Conservation (phyloP, 441 rosid genomes). For the Capsella rubella region DNA sequence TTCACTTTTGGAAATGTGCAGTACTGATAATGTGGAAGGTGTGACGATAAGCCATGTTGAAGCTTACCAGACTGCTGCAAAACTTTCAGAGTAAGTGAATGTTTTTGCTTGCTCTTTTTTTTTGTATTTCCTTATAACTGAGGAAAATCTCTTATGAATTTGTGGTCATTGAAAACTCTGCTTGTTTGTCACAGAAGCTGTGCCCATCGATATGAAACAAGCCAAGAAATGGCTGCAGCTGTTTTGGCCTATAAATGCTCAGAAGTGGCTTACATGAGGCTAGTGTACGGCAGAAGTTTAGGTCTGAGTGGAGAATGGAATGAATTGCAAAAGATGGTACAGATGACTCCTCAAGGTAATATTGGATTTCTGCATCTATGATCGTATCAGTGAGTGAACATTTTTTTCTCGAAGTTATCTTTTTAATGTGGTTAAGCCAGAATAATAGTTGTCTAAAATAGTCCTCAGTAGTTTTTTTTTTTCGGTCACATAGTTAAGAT, state of each 20-base stretch:
- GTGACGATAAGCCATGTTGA: slow-evolving; percentile 64
- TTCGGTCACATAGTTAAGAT: background rate
- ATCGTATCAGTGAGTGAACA: slow-evolving; percentile 17
- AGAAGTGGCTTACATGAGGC: slow-evolving; percentile 85
- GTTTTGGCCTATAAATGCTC: slow-evolving; percentile 91
- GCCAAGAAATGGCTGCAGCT: slow-evolving; percentile 79
- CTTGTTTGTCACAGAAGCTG: slow-evolving; percentile 60
- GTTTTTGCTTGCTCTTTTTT: slow-evolving; percentile 29
- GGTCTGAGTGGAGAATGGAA: slow-evolving; percentile 56
- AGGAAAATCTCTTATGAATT: slow-evolving; percentile 14
- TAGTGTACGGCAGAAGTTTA: slow-evolving; percentile 57
- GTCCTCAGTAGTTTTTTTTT: slow-evolving; percentile 9
- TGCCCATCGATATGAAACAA: slow-evolving; percentile 74
- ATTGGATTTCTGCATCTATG: slow-evolving; percentile 22
- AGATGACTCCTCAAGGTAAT: slow-evolving; percentile 26
- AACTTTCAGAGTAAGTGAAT: slow-evolving; percentile 75
- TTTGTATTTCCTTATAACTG: slow-evolving; percentile 1
- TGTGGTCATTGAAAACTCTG: slow-evolving; percentile 26
- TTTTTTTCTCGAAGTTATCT: slow-evolving; percentile 15
- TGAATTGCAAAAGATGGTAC: slow-evolving; percentile 56
- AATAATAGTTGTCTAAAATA: slow-evolving; percentile 17
- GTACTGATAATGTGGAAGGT: slow-evolving; percentile 51
- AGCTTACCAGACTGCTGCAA: slow-evolving; percentile 60
- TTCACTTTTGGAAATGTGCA: slow-evolving; percentile 62
- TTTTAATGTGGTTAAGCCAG: slow-evolving; percentile 11